Evolutionary conservation across 371 early-diverging fungal genomes (phyloP), one percentile per base, ranked within the genome.

Genomic region (Rhizopus stolonifer): DNA sequence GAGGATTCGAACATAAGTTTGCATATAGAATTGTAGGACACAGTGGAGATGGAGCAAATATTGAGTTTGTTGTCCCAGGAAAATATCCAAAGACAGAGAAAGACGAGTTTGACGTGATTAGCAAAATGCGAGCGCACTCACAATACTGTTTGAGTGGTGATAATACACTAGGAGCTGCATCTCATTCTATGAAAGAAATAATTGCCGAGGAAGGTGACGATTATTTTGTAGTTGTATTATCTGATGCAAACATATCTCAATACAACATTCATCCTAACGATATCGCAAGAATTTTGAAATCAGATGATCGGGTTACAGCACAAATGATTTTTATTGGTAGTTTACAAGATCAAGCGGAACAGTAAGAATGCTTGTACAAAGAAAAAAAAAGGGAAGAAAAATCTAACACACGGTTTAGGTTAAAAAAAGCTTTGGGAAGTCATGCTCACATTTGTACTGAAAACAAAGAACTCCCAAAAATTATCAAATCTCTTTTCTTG

Each of bases 201-300:
- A 77, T 78, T 8, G 75, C 85, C 50, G 87, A 90, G 29, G 90
- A 89, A 48, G 87, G 76, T 0, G 93, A 91, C 58, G 90, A 88
- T 49, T 86, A 89, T 58, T 85, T 90, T 70, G 90, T 88, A 3
- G 79, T 88, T 17, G 73, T 92, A 9, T 66, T 92, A 25, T 89
- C 90, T 14, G 93, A 92, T 70, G 93, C 93, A n/a, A 92, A 92
- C 60, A 79, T 92, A 58, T 66, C 79, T 4, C 88, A 89, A 51
- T 92, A 92, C 67, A 88, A 86, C 52, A 92, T 92, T 51, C 77
- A 77, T 33, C 88, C 93, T 1, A 77, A 78, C 8, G 84, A 84
- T 26, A 80, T 92, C 50, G 85, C 80, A 15, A 83, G 74, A 76
- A 82, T 81, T 33, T 67, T 86, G 46, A 85, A 86, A 58, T 74